phyloP scores from a whole-genome alignment of 768 basidiomycete genomes.

The Boletus subparvulus region DNA sequence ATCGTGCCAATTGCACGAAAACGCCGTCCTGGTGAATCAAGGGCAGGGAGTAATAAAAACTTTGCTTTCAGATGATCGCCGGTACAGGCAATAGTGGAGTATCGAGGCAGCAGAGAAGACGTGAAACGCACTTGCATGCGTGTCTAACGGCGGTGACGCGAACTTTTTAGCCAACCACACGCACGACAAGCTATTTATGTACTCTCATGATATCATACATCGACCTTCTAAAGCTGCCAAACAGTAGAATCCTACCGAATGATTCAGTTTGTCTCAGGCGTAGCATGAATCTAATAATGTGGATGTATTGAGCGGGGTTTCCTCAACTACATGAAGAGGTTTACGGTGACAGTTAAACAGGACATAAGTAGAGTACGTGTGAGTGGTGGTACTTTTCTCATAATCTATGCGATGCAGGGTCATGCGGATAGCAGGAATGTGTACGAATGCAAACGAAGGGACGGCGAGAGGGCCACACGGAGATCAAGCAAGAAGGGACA shows the following conservation, averaged over 20 bases:
- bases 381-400: slow-evolving; percentile 30
- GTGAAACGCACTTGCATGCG: background rate
- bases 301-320: slow-evolving; percentile 28
- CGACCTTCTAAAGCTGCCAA: no score
- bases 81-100: background rate
- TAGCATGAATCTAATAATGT: no score
- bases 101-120: slow-evolving; percentile 10
- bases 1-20: background rate
- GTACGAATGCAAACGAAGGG: slow-evolving; percentile 26
- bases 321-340: slow-evolving; percentile 16
- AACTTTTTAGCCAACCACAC: no score
- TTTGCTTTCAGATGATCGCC: background rate
- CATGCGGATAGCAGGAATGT: slow-evolving; percentile 2
- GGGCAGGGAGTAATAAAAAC: background rate
- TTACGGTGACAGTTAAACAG: slow-evolving; percentile 15
- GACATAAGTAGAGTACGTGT: slow-evolving; percentile 23
- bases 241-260: no score
- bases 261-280: no score
- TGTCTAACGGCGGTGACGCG: no score
- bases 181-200: no score
- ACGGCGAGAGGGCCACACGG: slow-evolving; percentile 16
- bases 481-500: slow-evolving; percentile 11
- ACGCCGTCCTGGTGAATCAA: background rate
- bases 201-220: no score
- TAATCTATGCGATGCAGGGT: slow-evolving; percentile 29